These are phyloP conservation scores for Dactylella cylindrospora DNA, from an alignment of 2,329 filamentous ascomycete genomes.

Conservation along the genomic window DNA sequence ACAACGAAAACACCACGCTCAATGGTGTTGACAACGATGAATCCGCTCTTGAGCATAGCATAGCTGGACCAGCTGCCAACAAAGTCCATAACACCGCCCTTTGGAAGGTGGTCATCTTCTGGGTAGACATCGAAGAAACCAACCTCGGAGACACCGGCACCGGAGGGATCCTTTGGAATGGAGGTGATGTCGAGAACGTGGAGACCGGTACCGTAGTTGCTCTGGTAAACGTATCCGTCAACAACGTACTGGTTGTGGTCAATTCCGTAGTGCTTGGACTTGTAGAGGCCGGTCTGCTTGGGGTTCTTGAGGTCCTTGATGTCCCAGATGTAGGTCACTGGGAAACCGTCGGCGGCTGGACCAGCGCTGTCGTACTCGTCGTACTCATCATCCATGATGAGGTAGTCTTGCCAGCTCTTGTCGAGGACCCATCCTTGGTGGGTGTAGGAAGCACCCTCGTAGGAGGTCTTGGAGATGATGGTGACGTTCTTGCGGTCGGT, in stretches of 20 bases:
- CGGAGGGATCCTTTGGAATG: slow-evolving; percentile 53
- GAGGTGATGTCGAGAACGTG: slow-evolving; percentile 54
- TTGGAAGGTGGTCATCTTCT: slow-evolving; percentile 52
- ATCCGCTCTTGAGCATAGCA: slow-evolving; percentile 53
- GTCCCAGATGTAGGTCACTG: slow-evolving; percentile 55
- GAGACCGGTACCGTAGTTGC: slow-evolving; percentile 55
- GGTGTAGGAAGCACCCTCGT: slow-evolving; percentile 62
- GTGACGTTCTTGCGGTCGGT: slow-evolving; percentile 56
- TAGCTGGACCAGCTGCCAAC: slow-evolving; percentile 55
- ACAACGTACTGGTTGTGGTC: slow-evolving; percentile 58
- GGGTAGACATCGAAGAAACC: slow-evolving; percentile 55
- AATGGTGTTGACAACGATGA: slow-evolving; percentile 57
- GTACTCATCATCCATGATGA: slow-evolving; percentile 55
- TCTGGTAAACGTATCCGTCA: slow-evolving; percentile 54
- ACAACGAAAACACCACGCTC: slow-evolving; percentile 54
- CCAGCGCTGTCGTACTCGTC: slow-evolving; percentile 52
- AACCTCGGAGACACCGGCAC: slow-evolving; percentile 53
- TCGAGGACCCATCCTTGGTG: slow-evolving; percentile 62
- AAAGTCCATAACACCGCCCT: slow-evolving; percentile 54
- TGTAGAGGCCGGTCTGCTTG: slow-evolving; percentile 55
- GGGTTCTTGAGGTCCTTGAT: slow-evolving; percentile 53
- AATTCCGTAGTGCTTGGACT: slow-evolving; percentile 52
- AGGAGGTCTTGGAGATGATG: slow-evolving; percentile 60
- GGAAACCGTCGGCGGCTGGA: slow-evolving; percentile 50
- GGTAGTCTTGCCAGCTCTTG: slow-evolving; percentile 53